Percentiles rank a stretch among this genome's conserved stretches.
Conservation (phyloP, 2,329 filamentous ascomycete species). For the Ophiocordyceps australis region DNA sequence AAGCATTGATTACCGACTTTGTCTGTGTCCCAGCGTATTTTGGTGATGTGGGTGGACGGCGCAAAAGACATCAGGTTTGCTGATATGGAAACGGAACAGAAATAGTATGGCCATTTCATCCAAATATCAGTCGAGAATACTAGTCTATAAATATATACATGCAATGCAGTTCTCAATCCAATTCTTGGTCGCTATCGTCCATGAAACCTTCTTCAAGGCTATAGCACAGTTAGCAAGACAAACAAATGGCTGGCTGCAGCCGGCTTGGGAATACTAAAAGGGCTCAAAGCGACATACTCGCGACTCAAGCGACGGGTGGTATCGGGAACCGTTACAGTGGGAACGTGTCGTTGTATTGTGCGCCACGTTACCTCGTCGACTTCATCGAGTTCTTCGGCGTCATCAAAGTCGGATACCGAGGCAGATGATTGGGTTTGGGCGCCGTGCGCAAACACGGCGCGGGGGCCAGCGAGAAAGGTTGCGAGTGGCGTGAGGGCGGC, state of each 20-base stretch:
- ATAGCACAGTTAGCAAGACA: constrained; percentile 4
- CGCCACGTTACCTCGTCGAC: constrained; percentile 30
- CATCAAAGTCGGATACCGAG: constrained; percentile 27
- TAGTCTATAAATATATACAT: no score
- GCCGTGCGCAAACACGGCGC: constrained; percentile 16
- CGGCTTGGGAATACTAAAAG: no score
- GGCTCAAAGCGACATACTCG: constrained; percentile 31
- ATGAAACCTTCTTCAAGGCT: constrained; percentile 19
- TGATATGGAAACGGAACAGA: no score
- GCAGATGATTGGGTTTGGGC: constrained; percentile 18
- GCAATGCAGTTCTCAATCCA: constrained; percentile 5
- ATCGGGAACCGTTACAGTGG: constrained; percentile 21
- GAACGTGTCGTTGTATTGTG: constrained; percentile 16
- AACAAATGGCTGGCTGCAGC: no score
- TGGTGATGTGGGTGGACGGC: no score
- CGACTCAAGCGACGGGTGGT: constrained; percentile 49
- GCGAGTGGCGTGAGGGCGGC: constrained; percentile 18
- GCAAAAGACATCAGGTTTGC: no score
- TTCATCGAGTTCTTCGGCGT: constrained; percentile 51
- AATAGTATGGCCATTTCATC: no score
- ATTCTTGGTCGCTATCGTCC: constrained; percentile 24
- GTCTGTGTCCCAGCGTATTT: no score
- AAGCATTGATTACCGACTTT: no score
- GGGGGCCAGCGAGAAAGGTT: constrained; percentile 25
- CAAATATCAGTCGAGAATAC: no score